Evolutionary conservation across 495 filamentous ascomycete species (phyloP), one percentile per base, ranked within the genome.

Genomic region (Xylaria flabelliformis): DNA sequence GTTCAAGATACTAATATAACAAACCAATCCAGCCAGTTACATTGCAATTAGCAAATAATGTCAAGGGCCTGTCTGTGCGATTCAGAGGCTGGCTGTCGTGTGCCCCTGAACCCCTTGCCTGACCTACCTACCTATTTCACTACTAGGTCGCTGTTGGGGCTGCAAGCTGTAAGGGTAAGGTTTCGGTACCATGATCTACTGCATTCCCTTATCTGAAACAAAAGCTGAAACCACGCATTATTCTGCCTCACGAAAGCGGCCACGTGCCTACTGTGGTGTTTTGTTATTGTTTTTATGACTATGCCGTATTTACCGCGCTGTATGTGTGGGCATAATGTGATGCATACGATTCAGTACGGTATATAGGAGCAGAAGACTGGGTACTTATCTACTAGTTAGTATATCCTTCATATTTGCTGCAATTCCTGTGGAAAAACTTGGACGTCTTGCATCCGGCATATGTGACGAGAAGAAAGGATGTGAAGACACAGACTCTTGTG

Each of bases 181-280:
- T 70, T 64, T 50, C 68, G 56, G 59, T 19, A 55, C 55, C 55
- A 21, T 64, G 68, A 70, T 70, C 67, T 50, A 50, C 68, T 53
- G 42, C 29, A 26, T 15, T 63, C 56, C 3, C 55, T 32, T 4
- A 70, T 58, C 56, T 70, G 68, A 70, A 70, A 70, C 67, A 29
- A 9, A 62, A 41, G 32, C 55, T 51, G 55, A 61, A 70, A 70
- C 56, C 67, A 21, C 21, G 19, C 39, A 4, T 24, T 26, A 61
- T 34, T 36, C 39, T 36, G 39, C 55, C 67, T 55, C 67, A 32
- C n/a, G 12, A 69, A 58, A 61, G 51, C 6, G 51, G 32, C 64
- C 65, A 67, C 50, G 36, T 19, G 65, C 29, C 65, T 67, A 51
- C 50, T 39, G n/a, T 44, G 4, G 32, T 36, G 29, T 32, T 21